These are phyloP conservation scores for Dendrobium catenatum DNA, from an alignment of 106 monocot genomes.

Conservation along the genomic window DNA sequence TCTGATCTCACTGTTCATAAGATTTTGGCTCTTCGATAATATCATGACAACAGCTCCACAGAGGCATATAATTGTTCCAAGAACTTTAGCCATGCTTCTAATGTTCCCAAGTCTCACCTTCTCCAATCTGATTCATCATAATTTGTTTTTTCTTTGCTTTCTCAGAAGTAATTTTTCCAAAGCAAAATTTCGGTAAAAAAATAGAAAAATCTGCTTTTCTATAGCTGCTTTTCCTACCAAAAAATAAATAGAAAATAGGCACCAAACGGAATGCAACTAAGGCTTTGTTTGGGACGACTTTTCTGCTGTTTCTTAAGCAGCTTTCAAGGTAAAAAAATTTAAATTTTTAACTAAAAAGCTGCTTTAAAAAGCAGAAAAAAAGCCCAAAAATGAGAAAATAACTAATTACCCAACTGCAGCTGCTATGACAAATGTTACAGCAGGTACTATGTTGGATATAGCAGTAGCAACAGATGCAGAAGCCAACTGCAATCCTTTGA, in stretches of 20 bases:
- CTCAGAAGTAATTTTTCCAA: too few relatives aligned
- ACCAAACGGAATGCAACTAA: too few relatives aligned
- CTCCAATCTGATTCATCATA: conserved; percentile 28
- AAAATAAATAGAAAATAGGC: too few relatives aligned
- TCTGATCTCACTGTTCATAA: conserved; percentile 10
- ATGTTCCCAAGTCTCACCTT: conserved; percentile 23
- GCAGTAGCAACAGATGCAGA: conserved; percentile 31
- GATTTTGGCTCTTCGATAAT: conserved; percentile 35
- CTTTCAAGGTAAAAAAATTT: too few relatives aligned
- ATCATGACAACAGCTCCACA: conserved; percentile 43
- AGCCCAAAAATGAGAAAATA: neutral
- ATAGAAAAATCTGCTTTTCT: too few relatives aligned
- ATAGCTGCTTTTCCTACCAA: too few relatives aligned
- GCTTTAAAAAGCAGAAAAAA: too few relatives aligned
- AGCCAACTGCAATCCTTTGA: conserved; percentile 23
- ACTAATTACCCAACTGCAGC: conserved; percentile 20
- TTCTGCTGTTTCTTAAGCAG: too few relatives aligned
- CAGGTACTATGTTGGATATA: conserved; percentile 25
- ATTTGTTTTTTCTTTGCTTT: too few relatives aligned
- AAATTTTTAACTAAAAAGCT: too few relatives aligned
- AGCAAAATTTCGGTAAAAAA: too few relatives aligned
- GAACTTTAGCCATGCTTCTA: conserved; percentile 48
- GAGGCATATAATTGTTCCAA: conserved; percentile 46
- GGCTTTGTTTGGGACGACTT: too few relatives aligned
- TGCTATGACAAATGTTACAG: conserved; percentile 36